A percentile compares a stretch with the other conserved stretches of the same genome.
Evolutionary conservation across 176 grass and related monocot species (phyloP).

Genomic region (barley (Hordeum vulgare)): MorexV3_pseudomolecules_assembly NC_058522.1:445655077-445655576

Average conservation of each 20-base stretch:
- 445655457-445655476: background rate
- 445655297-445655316: background rate
- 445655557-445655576: background rate
- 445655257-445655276: background rate
- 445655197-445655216: background rate
- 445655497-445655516: background rate
- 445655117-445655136: conserved; percentile 10
- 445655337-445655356: background rate
- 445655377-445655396: background rate
- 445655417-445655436: background rate
- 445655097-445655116: conserved; percentile 17
- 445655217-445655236: background rate
- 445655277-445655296: background rate
- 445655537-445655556: background rate
- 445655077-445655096: background rate
- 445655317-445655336: background rate
- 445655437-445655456: background rate
- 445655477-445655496: background rate
- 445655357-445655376: background rate
- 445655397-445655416: background rate
- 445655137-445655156: background rate
- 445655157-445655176: background rate
- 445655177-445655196: background rate
- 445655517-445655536: background rate
- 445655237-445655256: conserved; percentile 12